Percentiles rank a stretch among this genome's conserved stretches.
phyloP scores from a whole-genome alignment of 495 filamentous ascomycete genomes.

The Barbatosphaeria neglecta region DNA sequence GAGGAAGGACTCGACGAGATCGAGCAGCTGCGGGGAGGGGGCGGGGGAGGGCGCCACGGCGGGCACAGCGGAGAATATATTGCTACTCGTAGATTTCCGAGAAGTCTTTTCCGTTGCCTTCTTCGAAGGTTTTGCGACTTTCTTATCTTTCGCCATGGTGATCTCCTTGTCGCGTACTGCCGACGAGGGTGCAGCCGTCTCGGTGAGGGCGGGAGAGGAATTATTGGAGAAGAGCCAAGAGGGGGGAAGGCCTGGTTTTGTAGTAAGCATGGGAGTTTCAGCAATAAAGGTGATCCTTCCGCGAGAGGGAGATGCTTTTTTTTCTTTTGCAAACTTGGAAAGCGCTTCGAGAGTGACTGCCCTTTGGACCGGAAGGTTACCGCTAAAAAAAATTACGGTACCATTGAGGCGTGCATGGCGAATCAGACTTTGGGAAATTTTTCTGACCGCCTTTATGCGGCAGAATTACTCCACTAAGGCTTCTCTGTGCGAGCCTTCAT shows the following conservation, averaged over 20 bases:
- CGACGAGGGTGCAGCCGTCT: neutral
- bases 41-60: slow-evolving; percentile 18
- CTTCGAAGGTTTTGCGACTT: neutral
- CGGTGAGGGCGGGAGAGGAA: neutral
- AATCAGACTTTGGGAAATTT: neutral
- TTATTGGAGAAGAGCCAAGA: neutral
- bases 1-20: slow-evolving; percentile 56
- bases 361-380: neutral
- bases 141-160: neutral
- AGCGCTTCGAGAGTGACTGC: neutral
- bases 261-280: neutral
- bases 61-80: slow-evolving; percentile 10
- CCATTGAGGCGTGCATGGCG: neutral
- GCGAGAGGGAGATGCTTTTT: neutral
- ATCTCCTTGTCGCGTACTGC: neutral
- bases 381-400: neutral
- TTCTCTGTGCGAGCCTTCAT: too few relatives aligned
- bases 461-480: too few relatives aligned
- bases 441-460: neutral
- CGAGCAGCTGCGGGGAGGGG: slow-evolving; percentile 42
- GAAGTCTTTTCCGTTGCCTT: too few relatives aligned
- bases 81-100: slow-evolving; percentile 6
- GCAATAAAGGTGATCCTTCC: neutral
- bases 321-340: neutral
- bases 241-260: neutral